phyloP scores from a whole-genome alignment of 23 red algal species.

The Gracilaria gracilis region DNA sequence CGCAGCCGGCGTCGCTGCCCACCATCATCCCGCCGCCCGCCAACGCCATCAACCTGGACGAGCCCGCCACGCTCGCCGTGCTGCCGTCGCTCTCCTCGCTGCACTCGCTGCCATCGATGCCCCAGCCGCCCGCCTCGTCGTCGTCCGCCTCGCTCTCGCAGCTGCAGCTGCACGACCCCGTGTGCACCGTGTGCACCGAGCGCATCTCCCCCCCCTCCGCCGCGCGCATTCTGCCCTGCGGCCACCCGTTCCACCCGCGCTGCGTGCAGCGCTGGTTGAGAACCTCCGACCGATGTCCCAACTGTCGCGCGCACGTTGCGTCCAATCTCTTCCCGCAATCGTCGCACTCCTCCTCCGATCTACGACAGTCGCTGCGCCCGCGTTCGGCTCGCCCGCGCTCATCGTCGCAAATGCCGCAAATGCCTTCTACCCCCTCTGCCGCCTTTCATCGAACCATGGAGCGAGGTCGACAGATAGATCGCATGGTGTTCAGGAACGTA shows the following conservation, averaged over 20 bases:
- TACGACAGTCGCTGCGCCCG: neutral
- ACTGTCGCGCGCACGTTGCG: neutral
- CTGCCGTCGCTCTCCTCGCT: neutral
- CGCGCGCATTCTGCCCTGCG: neutral
- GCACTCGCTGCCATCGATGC: neutral
- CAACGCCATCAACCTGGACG: neutral
- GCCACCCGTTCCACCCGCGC: conserved; percentile 8
- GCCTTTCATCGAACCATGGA: conserved; percentile 21
- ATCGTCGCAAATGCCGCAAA: neutral
- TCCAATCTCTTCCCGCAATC: neutral
- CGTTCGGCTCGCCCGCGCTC: neutral
- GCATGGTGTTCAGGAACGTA: conserved; percentile 13
- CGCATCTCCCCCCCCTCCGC: neutral
- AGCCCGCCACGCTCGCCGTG: neutral
- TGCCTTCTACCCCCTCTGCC: neutral
- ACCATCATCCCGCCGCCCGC: neutral
- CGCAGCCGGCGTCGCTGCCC: neutral
- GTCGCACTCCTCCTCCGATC: neutral
- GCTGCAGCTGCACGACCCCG: neutral
- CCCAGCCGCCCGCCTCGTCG: neutral
- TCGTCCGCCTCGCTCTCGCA: neutral
- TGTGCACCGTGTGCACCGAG: conserved; percentile 23
- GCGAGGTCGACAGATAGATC: conserved; percentile 3
- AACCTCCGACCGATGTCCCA: conserved; percentile 2
- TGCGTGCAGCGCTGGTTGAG: conserved; percentile 22